Evolutionary conservation across 352 stramenopile species (phyloP), one percentile per base, ranked within the genome.

Genomic region (Phytopythium boreale): DNA sequence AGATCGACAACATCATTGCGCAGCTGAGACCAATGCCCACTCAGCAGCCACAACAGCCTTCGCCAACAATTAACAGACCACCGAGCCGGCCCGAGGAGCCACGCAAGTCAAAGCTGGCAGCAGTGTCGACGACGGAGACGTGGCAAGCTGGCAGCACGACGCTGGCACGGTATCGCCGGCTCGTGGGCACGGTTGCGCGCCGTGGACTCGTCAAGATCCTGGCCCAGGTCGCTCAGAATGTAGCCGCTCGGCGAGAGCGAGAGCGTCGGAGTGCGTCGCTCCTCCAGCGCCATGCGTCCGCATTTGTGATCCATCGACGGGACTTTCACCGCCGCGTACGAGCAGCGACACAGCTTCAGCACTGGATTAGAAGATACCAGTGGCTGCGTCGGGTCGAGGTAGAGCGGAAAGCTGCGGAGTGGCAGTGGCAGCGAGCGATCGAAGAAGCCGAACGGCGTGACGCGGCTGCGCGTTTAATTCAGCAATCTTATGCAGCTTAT

Each of bases 91-190:
- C 20, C 2, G 47, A 53, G 2, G 47, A 53, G 15, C 4, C 8
- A 7, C 47, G 22, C n/a, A 20, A 12, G 22, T 22, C 22, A 31
- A 4, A 4, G 22, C n/a, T 6, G 11, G 22, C 12, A 53, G 26
- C n/a, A 31, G 22, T 19, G 2, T 4, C 12, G 26, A 15, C 47
- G 14, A 17, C 29, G 51, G 29, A 41, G 29, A 6, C 12, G 51
- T 41, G 51, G 29, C 51, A 57, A 29, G 51, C 29, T 17, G 51
- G 51, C 26, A 57, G 51, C 24, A 57, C 51, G 17, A 57, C 51
- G 9, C 29, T 36, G 12, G 51, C 51, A 5, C 51, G 51, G 17
- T 57, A 57, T 19, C 51, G 51, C 26, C 51, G 51, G 11, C 51
- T 57, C 11, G 51, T 57, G 4, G 51, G 51, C 2, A 22, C 24